phyloP scores from a whole-genome alignment of 768 basidiomycete genomes.

The Pholiota microspora region DNA sequence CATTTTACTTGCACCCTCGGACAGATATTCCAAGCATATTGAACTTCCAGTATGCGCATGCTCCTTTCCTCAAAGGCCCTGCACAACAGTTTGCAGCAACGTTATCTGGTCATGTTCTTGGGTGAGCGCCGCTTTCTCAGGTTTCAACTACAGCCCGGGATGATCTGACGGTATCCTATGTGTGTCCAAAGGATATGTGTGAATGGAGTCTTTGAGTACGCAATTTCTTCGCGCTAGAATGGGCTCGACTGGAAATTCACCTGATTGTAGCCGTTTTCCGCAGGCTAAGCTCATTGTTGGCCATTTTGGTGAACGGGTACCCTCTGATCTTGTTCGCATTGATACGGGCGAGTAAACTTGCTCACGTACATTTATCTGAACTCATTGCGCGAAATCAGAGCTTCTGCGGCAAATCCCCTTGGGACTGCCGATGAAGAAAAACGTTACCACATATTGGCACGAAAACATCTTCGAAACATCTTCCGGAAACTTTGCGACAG shows the following conservation, averaged over 20 bases:
- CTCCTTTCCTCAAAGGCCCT: constrained; percentile 31
- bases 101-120: constrained; percentile 37
- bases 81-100: constrained; percentile 37
- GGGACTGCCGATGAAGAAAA: constrained; percentile 37
- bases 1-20: constrained; percentile 38
- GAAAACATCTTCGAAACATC: constrained; percentile 40
- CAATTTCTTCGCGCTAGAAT: neutral
- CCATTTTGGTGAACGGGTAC: constrained; percentile 40
- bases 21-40: constrained; percentile 25
- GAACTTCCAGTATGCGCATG: constrained; percentile 28
- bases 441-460: constrained; percentile 35
- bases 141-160: neutral
- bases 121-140: constrained; percentile 16
- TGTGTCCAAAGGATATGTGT: constrained; percentile 25
- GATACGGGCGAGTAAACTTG: constrained; percentile 32
- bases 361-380: no score
- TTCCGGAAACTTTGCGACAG: constrained; percentile 39
- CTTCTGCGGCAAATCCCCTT: constrained; percentile 24
- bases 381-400: constrained; percentile 18
- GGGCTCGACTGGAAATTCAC: no score
- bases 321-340: constrained; percentile 39
- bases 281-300: constrained; percentile 39
- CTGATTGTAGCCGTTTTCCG: constrained; percentile 35
- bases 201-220: constrained; percentile 39
- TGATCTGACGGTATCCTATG: neutral